Evolutionary conservation across 805 yeast species (phyloP).

Genomic region (Nakazawaea pomicola): DNA sequence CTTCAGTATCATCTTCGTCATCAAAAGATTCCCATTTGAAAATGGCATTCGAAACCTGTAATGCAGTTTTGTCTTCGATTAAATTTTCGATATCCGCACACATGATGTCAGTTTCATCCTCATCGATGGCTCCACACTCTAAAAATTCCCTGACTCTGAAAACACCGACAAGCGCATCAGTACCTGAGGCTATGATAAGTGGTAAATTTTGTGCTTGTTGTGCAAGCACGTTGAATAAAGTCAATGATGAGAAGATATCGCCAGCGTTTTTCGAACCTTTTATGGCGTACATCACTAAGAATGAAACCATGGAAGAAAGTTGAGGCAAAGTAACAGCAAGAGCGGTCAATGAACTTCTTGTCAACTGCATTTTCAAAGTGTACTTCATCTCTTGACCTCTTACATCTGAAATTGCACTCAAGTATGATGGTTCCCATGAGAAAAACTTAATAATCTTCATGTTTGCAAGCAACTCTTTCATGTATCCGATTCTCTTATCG

Average conservation of each 20-base stretch:
- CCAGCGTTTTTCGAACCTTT: conserved; percentile 29
- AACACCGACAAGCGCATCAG: conserved; percentile 39
- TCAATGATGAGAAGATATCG: conserved; percentile 36
- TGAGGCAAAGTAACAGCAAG: conserved; percentile 39
- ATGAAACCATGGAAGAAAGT: conserved; percentile 39
- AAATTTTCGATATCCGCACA: neutral
- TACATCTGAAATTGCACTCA: conserved; percentile 28
- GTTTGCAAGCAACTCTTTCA: conserved; percentile 37
- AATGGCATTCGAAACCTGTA: conserved; percentile 42
- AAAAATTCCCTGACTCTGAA: conserved; percentile 23
- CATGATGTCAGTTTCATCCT: conserved; percentile 1
- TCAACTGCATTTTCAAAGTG: conserved; percentile 34
- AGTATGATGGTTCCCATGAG: conserved; percentile 43
- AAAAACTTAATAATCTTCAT: conserved; percentile 39
- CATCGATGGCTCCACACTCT: conserved; percentile 4
- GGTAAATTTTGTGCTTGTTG: conserved; percentile 40
- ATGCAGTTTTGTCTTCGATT: conserved; percentile 27
- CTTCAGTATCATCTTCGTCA: conserved; percentile 18
- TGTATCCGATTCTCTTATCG: conserved; percentile 35
- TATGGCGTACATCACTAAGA: conserved; percentile 37
- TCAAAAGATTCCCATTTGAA: conserved; percentile 58
- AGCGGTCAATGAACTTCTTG: conserved; percentile 38
- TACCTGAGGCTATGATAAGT: conserved; percentile 38
- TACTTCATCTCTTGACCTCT: conserved; percentile 35
- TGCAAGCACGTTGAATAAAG: conserved; percentile 37